Conservation (phyloP, 208 protist species). For the Trypanosoma avium region DNA sequence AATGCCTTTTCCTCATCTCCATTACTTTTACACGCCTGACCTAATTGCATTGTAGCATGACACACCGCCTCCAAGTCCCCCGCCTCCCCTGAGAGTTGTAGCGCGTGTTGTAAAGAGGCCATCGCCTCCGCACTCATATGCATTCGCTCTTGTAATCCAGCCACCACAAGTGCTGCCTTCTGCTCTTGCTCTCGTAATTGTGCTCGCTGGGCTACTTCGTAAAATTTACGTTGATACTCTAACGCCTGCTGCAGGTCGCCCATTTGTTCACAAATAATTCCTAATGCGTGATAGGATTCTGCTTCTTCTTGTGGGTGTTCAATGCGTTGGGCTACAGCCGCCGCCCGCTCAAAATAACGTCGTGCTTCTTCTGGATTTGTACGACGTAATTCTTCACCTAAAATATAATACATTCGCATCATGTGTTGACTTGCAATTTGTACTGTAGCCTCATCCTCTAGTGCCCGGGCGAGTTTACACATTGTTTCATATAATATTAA, state of each 20-base stretch:
- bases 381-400: constrained; percentile 44
- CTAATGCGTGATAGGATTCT: constrained; percentile 62
- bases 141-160: constrained; percentile 81
- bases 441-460: constrained; percentile 44
- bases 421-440: constrained; percentile 51
- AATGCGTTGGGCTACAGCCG: constrained; percentile 42
- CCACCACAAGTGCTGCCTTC: constrained; percentile 62
- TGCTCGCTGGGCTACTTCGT: constrained; percentile 44
- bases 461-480: constrained; percentile 59
- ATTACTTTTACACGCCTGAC: constrained; percentile 60
- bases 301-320: constrained; percentile 46
- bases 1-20: constrained; percentile 61
- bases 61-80: constrained; percentile 65
- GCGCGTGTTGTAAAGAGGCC: constrained; percentile 57
- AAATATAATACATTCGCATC: constrained; percentile 61
- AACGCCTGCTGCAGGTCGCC: constrained; percentile 69
- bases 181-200: constrained; percentile 46
- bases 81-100: constrained; percentile 67
- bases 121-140: constrained; percentile 63
- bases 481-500: constrained; percentile 64
- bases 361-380: constrained; percentile 38
- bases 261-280: constrained; percentile 66
- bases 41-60: constrained; percentile 79
- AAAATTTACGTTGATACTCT: constrained; percentile 66
- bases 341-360: constrained; percentile 51